A percentile compares a stretch with the other conserved stretches of the same genome.
Evolutionary conservation across 805 yeast genomes (phyloP).

Genomic region (Zygoascus tannicola): DNA sequence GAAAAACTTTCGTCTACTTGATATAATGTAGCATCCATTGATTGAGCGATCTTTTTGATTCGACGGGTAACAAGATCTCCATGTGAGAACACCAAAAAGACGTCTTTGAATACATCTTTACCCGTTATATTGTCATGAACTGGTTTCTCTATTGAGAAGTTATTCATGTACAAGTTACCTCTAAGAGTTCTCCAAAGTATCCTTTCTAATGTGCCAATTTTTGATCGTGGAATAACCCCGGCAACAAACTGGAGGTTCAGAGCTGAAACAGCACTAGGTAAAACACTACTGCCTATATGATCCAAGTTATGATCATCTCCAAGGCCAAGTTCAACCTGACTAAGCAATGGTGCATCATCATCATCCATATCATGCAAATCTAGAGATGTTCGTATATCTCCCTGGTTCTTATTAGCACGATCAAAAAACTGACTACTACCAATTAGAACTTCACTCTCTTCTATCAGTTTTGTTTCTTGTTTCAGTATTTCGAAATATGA

Average conservation of each 20-base stretch:
- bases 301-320: conserved; percentile 5
- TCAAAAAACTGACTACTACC: conserved; percentile 42
- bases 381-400: conserved; percentile 20
- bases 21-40: conserved; percentile 73
- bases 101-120: conserved; percentile 57
- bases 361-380: conserved; percentile 18
- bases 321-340: conserved; percentile 5
- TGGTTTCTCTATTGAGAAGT: conserved; percentile 59
- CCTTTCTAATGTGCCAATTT: conserved; percentile 61
- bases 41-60: conserved; percentile 74
- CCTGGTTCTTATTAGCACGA: conserved; percentile 25
- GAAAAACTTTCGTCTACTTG: conserved; percentile 45
- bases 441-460: conserved; percentile 53
- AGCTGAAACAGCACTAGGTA: conserved; percentile 9
- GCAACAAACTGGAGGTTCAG: conserved; percentile 46
- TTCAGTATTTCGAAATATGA: conserved; percentile 55
- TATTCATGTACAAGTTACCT: conserved; percentile 78
- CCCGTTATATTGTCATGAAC: conserved; percentile 50
- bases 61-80: conserved; percentile 65
- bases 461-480: conserved; percentile 56
- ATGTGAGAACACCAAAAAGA: conserved; percentile 85
- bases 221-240: conserved; percentile 72
- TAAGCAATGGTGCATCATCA: conserved; percentile 29
- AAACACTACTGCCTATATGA: conserved; percentile 11
- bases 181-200: conserved; percentile 88